Evolutionary conservation across 2,329 filamentous ascomycete genomes (phyloP), one percentile per base, ranked within the genome.

Genomic region (Colletotrichum coccodes): DNA sequence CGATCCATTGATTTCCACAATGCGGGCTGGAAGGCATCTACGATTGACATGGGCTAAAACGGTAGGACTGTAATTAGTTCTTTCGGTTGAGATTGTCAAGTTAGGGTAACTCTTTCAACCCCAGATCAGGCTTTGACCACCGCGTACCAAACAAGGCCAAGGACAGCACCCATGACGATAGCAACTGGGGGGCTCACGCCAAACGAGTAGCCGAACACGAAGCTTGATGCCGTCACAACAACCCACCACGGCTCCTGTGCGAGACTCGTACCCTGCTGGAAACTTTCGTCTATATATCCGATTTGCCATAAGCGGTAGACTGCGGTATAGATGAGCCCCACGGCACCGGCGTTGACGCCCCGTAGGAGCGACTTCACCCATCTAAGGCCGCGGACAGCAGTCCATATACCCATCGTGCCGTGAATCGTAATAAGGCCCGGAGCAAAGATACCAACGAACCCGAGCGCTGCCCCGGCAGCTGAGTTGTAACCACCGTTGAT

Each of bases 271-370:
- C 89, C 89, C 2, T 74, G 74, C 64, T 81, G 79, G 21, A 81
- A 83, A 0, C 80, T 79, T 26, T 84, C 78, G 14, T 86, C 86
- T 6, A 91, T 77, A 68, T 85, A 90, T 0, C 89, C 89, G 72
- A 91, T 86, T 77, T 89, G 83, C 87, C 87, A 90, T 8, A 91
- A 77, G 3, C 88, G 80, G 70, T 91, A 91, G 1, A 91, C 88
- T 0, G 89, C 89, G 0, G 89, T 90, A 60, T 89, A 91, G 0
- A 91, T 86, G 40, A 91, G 72, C 0, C 89, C 89, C 0, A 91
- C 87, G 0, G 89, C 89, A 0, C 82, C 82, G 0, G 89, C 87
- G 73, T 91, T 91, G 6, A 90, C 76, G 0, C 89, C 89, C 16
- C 88, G 75, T 11, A 91, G 72, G 0, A 82, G 76, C 16, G 84